Base-by-base conservation (phyloP, 352 stramenopile species). In the Phytopythium oedochilum region DNA sequence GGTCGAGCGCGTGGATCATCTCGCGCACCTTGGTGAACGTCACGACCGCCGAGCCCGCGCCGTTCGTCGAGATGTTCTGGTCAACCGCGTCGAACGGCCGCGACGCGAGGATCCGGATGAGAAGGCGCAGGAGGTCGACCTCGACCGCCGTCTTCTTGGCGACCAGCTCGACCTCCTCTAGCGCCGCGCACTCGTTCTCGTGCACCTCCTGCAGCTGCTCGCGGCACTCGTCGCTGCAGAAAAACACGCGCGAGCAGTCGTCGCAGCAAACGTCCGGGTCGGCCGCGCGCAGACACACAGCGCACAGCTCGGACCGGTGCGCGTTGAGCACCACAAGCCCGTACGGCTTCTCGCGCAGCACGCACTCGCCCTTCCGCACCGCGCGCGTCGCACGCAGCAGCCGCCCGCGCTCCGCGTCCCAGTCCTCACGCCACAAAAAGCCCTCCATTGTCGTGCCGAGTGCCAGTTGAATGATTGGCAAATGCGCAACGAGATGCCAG, bases 241-340 rank as follows among this genome's bases (percentile, higher is more conserved):
- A 82, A 53, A 73, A 72, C 1, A 79, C 69, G 38, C 66, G 55
- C 42, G 54, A 69, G 56, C 72, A 83, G 56, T 83, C 72, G 54
- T 83, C 72, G 51, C 72, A 83, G 64, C 67, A 78, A 42, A 78
- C 50, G 51, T 83, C 72, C 25, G 72, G 64, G 42, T 79, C 72
- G 12, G 70, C 70, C 28, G 55, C 47, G 17, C 55, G 53, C 9
- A 75, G 61, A 60, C 72, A 83, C 47, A 75, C 66, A 10, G 70
- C 66, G 51, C 72, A 79, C 28, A 83, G 64, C 36, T n/a, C 35
- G 23, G 52, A 35, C 26, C 64, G 69, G 43, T 66, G 56, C 20
- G 14, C 48, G 8, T 59, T 61, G 10, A 83, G 50, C 57, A 77
- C 70, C 25, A 79, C 64, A 29, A 70, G 64, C 22, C 57, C 70